These are phyloP conservation scores for Pichia insulana DNA, from an alignment of 805 yeast genomes.

Conservation along the genomic window DNA sequence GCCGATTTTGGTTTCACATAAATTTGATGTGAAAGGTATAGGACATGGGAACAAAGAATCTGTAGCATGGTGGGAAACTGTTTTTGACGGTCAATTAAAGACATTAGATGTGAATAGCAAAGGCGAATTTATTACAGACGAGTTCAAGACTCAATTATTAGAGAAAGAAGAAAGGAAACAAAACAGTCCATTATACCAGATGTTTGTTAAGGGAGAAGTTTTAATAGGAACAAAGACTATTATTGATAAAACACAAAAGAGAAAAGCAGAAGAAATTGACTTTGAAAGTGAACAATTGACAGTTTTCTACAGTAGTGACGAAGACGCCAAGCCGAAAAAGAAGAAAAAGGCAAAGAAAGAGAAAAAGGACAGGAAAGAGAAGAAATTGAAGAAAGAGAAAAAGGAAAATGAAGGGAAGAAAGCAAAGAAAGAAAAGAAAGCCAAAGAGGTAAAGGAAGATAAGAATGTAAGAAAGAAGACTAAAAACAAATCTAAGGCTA, in stretches of 20 bases:
- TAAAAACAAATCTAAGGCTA: slow-evolving; percentile 17
- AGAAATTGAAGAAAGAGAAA: slow-evolving; percentile 15
- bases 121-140: slow-evolving; percentile 6
- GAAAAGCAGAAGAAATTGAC: slow-evolving; percentile 7
- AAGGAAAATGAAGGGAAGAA: slow-evolving; percentile 18
- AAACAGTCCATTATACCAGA: slow-evolving; percentile 56
- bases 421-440: slow-evolving; percentile 14
- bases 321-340: slow-evolving; percentile 22
- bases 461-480: slow-evolving; percentile 15
- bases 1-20: slow-evolving; percentile 85
- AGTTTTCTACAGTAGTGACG: slow-evolving; percentile 15
- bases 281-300: slow-evolving; percentile 12
- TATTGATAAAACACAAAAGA: slow-evolving; percentile 24
- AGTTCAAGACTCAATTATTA: slow-evolving; percentile 37
- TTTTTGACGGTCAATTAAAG: slow-evolving; percentile 89
- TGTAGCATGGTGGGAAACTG: slow-evolving; percentile 95
- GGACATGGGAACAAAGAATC: slow-evolving; percentile 71
- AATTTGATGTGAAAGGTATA: slow-evolving; percentile 82
- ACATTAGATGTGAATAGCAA: slow-evolving; percentile 39
- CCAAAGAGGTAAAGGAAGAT: slow-evolving; percentile 8
- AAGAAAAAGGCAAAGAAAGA: slow-evolving; percentile 21
- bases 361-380: slow-evolving; percentile 19
- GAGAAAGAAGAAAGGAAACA: slow-evolving; percentile 39
- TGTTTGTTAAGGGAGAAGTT: slow-evolving; percentile 86
- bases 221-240: slow-evolving; percentile 54